A percentile compares a stretch with the other conserved stretches of the same genome.
Conservation (phyloP, 495 filamentous ascomycete species). For the Xylaria palmicola region DNA sequence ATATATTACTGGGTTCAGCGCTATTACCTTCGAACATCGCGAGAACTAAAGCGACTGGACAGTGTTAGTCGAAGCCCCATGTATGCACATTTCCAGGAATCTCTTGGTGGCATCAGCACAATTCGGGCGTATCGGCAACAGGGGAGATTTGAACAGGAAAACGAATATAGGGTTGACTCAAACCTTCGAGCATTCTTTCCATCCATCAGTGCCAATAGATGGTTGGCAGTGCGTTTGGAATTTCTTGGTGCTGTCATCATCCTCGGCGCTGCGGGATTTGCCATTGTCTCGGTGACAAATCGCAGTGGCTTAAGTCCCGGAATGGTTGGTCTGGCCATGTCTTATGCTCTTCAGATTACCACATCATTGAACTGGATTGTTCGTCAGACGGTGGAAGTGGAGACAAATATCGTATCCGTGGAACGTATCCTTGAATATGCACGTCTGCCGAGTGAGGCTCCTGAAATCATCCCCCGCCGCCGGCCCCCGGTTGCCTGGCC, state of each 20-base stretch:
- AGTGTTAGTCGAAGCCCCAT: constrained; percentile 94
- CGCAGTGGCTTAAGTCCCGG: constrained; percentile 69
- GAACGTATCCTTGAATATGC: constrained; percentile 98
- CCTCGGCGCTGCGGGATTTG: constrained; percentile 76
- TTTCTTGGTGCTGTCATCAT: constrained; percentile 97
- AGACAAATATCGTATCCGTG: constrained; percentile 98
- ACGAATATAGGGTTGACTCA: constrained; percentile 96
- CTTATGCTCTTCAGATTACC: constrained; percentile 95
- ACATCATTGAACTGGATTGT: constrained; percentile 99
- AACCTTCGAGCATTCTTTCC: constrained; percentile 96
- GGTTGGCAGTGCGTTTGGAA: constrained; percentile 93
- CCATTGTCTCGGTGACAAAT: constrained; percentile 75
- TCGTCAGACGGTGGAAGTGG: constrained; percentile 96
- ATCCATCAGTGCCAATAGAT: constrained; percentile 92
- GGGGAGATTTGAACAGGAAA: constrained; percentile 82
- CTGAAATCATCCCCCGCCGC: constrained; percentile 86
- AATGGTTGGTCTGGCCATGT: constrained; percentile 91
- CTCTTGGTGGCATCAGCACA: constrained; percentile 90
- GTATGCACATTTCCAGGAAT: constrained; percentile 98
- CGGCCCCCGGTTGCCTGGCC: constrained; percentile 92
- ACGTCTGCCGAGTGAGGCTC: constrained; percentile 87
- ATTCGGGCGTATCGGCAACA: constrained; percentile 95
- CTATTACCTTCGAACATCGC: constrained; percentile 94
- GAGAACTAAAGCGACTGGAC: constrained; percentile 94
- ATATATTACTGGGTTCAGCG: constrained; percentile 93